phyloP scores from a whole-genome alignment of 129 eudicot species.

The Flaveria sonorensis region DNA sequence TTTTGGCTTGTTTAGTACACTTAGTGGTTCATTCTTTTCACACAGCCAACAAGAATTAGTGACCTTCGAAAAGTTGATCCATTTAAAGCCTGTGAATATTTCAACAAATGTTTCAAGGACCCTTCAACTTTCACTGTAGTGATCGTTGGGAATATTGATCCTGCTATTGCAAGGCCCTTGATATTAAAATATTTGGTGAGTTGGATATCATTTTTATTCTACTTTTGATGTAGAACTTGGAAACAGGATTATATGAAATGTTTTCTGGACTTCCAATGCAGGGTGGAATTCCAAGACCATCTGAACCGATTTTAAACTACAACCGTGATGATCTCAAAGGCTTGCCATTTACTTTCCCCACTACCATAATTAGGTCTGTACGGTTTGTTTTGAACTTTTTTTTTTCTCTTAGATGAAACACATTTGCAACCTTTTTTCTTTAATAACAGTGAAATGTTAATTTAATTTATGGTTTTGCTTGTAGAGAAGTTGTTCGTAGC shows the following conservation, averaged over 20 bases:
- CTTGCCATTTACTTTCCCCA: slow-evolving; percentile 82
- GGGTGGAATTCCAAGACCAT: slow-evolving; percentile 93
- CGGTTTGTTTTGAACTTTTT: neutral
- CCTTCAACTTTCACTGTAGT: slow-evolving; percentile 92
- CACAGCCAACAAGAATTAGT: slow-evolving; percentile 72
- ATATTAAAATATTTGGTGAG: slow-evolving; percentile 88
- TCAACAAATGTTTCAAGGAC: slow-evolving; percentile 76
- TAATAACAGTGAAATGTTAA: slow-evolving; percentile 19
- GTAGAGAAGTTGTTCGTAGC: slow-evolving; percentile 87
- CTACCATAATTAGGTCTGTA: slow-evolving; percentile 59
- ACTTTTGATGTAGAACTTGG: slow-evolving; percentile 12
- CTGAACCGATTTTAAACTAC: slow-evolving; percentile 57
- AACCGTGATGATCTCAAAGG: slow-evolving; percentile 88
- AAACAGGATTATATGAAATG: slow-evolving; percentile 3
- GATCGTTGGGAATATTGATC: slow-evolving; percentile 90
- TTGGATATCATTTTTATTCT: slow-evolving; percentile 3
- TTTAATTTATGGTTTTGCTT: slow-evolving; percentile 35
- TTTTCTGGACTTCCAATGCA: slow-evolving; percentile 34
- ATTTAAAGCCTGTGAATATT: slow-evolving; percentile 79
- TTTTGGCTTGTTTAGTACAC: slow-evolving; percentile 10
- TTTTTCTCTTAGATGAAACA: neutral
- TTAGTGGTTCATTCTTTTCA: slow-evolving; percentile 7
- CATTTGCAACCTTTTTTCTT: neutral
- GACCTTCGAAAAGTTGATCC: slow-evolving; percentile 84
- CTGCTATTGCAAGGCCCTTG: slow-evolving; percentile 76